These are phyloP conservation scores for Phialemonium atrogriseum DNA, from an alignment of 2,329 filamentous ascomycete genomes.

Conservation along the genomic window DNA sequence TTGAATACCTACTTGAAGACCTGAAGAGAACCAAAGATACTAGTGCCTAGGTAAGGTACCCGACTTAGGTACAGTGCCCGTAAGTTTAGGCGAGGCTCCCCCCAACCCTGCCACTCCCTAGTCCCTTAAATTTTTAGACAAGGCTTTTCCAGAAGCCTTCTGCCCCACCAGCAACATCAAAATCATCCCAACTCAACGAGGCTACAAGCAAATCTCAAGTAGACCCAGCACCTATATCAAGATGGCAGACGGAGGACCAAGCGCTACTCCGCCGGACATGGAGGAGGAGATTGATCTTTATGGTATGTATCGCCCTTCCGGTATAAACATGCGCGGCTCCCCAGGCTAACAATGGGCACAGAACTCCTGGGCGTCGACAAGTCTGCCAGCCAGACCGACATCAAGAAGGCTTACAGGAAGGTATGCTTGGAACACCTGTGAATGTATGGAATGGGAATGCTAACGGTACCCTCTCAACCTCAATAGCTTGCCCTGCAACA, in stretches of 20 bases:
- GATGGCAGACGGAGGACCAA: slow-evolving; percentile 15
- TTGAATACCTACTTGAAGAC: no score
- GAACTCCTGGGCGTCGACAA: slow-evolving; percentile 72
- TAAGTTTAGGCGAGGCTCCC: no score
- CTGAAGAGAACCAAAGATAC: no score
- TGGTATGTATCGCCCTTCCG: slow-evolving; percentile 20
- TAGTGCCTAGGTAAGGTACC: no score
- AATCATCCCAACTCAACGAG: no score
- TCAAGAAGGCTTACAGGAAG: slow-evolving; percentile 96
- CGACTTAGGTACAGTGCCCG: no score
- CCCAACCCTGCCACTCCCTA: no score
- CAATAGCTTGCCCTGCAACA: slow-evolving; percentile 71
- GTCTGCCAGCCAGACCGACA: slow-evolving; percentile 65
- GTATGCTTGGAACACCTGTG: slow-evolving; percentile 34
- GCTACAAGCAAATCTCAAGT: slow-evolving; percentile 5
- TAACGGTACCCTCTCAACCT: slow-evolving; percentile 9
- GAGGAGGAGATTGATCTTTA: slow-evolving; percentile 52
- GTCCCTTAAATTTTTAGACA: no score
- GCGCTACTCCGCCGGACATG: slow-evolving; percentile 9
- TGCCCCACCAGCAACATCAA: no score
- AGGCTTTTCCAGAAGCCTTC: no score
- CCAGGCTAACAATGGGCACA: slow-evolving; percentile 24
- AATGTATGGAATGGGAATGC: slow-evolving; percentile 1
- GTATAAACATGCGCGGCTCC: not conserved
- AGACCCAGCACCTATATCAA: slow-evolving; percentile 4